These are phyloP conservation scores for Fusarium dimerum DNA, from an alignment of 2,329 filamentous ascomycete species.

Conservation along the genomic window DNA sequence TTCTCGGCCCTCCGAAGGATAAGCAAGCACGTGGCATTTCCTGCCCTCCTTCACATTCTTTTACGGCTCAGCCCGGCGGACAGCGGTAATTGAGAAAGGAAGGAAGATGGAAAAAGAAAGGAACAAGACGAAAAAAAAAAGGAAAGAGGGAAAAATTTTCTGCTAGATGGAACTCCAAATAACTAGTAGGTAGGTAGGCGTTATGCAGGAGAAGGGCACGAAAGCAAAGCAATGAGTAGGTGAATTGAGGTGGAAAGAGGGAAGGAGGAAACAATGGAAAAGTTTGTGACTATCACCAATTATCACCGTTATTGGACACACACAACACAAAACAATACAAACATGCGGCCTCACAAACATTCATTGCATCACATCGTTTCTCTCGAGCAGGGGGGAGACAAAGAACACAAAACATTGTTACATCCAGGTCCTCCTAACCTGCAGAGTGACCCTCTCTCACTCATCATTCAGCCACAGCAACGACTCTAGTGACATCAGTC, in stretches of 20 bases:
- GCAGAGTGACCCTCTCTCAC: background rate
- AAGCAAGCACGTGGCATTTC: conserved; percentile 18
- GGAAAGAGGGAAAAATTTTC: background rate
- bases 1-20: conserved; percentile 1
- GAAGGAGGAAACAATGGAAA: background rate
- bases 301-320: background rate
- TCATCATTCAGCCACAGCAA: background rate
- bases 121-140: background rate
- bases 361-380: background rate
- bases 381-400: no score
- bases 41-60: conserved; percentile 1
- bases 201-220: background rate
- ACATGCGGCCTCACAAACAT: background rate
- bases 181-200: no score
- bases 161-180: no score
- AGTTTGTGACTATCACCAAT: background rate
- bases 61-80: conserved; percentile 13
- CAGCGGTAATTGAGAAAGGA: background rate
- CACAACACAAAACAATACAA: background rate
- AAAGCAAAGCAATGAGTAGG: background rate
- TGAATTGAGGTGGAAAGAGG: background rate
- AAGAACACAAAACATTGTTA: no score
- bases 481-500: background rate
- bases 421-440: background rate
- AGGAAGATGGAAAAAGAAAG: background rate